These are phyloP conservation scores for Arachnopeziza araneosa DNA, from an alignment of 2,329 filamentous ascomycete species.

Conservation along the genomic window DNA sequence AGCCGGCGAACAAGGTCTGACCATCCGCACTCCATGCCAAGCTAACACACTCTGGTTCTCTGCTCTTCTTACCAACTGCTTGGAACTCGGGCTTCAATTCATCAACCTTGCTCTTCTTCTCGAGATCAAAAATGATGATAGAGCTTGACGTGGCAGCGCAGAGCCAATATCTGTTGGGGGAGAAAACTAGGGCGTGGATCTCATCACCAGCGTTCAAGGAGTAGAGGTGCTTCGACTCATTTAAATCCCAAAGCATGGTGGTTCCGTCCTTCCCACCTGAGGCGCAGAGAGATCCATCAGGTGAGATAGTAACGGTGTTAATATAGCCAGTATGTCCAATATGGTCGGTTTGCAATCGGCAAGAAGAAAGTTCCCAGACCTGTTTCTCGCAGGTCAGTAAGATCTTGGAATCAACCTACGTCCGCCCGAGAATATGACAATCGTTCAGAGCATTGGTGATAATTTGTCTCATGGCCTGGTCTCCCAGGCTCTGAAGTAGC, in stretches of 20 bases:
- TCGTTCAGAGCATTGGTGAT: conserved; percentile 81
- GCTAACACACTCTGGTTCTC: conserved; percentile 95
- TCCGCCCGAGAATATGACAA: not conserved
- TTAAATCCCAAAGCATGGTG: conserved; percentile 99
- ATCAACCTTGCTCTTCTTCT: conserved; percentile 99
- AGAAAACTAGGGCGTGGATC: conserved; percentile 99
- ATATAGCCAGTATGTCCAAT: conserved; percentile 99
- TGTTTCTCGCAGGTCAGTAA: conserved; percentile 35
- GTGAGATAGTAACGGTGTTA: conserved; percentile 99
- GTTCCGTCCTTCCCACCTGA: conserved; percentile 99
- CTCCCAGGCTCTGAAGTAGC: conserved; percentile 98
- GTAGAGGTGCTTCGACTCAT: conserved; percentile 99
- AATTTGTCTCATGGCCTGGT: conserved; percentile 93
- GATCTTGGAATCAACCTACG: conserved; percentile 1
- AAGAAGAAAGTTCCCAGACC: conserved; percentile 99
- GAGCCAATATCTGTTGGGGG: conserved; percentile 99
- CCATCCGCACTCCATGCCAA: conserved; percentile 98
- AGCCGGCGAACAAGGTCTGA: conserved; percentile 98
- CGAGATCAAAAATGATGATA: conserved; percentile 99
- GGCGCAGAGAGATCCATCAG: conserved; percentile 97
- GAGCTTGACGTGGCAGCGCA: conserved; percentile 94
- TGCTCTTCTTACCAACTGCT: conserved; percentile 96
- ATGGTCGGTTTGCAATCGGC: conserved; percentile 99
- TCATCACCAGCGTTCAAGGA: conserved; percentile 98
- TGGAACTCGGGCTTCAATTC: conserved; percentile 99